Base-by-base conservation (phyloP, 768 basidiomycete genomes). In the Psilocybe subaeruginosa region DNA sequence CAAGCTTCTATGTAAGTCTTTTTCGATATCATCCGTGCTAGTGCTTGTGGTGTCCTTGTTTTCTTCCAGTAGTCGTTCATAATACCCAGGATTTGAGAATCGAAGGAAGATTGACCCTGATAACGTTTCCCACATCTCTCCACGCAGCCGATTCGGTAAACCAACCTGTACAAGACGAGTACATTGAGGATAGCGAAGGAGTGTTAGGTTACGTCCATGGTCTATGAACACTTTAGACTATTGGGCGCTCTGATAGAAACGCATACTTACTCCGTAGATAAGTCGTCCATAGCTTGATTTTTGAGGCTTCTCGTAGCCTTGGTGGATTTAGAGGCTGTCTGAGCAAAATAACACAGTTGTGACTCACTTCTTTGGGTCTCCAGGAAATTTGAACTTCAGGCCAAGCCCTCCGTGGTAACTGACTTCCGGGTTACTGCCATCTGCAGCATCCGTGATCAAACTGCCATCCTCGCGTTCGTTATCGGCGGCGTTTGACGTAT, bases 131-230 rank as follows among this genome's bases (percentile, higher is more conserved):
- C 97, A 99, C 79, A 99, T 90, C 73, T 99, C 97, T 12, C 97
- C 97, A 23, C 97, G 86, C 8, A 99, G 81, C 16, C 95, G 82
- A 67, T 96, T 97, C 2, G 97, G 97, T 3, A 99, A 82, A 50
- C 97, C 97, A 56, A 99, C 97, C 76, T 97, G 97, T 1, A 99
- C 90, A 29, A 99, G 85, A n/a, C 97, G 90, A 45, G 96, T 97
- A 70, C 94, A 95, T 73, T 96, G 91, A 0, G 97, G 97, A 74
- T 98, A 99, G 33, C 97, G 92, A 17, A 99, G 80, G 29, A 99
- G 84, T 0, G 97, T 96, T n/a, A 99, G 81, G 70, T 95, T 95
- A 27, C 97, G 89, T 19, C 97, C 97, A 68, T 98, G 95, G 3
- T 84, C 93, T 97, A 69, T 7, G 53, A 47, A 53, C 55, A 17